Base-by-base conservation (phyloP, 208 protist species). In the Leishmania aethiopica region DNA sequence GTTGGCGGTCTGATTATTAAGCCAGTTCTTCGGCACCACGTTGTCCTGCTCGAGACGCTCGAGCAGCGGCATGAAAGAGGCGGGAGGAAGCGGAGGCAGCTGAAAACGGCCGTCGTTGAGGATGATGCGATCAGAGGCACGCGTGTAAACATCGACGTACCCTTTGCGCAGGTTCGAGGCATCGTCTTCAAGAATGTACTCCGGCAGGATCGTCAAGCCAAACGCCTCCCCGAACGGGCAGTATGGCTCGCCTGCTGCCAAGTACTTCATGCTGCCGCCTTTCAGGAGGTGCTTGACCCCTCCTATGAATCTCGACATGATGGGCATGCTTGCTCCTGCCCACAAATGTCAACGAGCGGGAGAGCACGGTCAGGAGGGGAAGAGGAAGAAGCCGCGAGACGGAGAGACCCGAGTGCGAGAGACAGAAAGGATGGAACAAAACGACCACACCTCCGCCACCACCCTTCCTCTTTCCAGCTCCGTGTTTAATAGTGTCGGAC, bases 1-100 rank as follows among this genome's bases (percentile, higher is more conserved):
- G 78, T 97, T 97, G 35, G 92, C 93, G 3, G 93, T 96, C 74
- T 97, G 94, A 75, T 97, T 96, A 80, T 97, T 97, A 19, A 97
- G 82, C 92, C 93, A 96, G 28, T 86, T 89, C 72, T 88, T 87
- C 0, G 93, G 94, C 15, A 96, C 90, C 55, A 96, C 71, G 10
- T 88, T 75, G 77, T 97, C 93, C 85, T 95, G 88, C 79, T 97
- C 92, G 0, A 97, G 88, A 42, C 94, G 89, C 57, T 96, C 90
- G 40, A 97, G 78, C 47, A 97, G 77, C 25, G 82, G 77, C 19
- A 92, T 73, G 80, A 97, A 96, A 28, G 91, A 96, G 73, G 53
- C 85, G 22, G 87, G 75, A 19, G 92, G 89, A 49, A 97, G 84
- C 55, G 95, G 93, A 37, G 95, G 95, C 72, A 97, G 83, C 87